Evolutionary conservation across 768 basidiomycete species (phyloP).

Genomic region (Mycena galericulata): DNA sequence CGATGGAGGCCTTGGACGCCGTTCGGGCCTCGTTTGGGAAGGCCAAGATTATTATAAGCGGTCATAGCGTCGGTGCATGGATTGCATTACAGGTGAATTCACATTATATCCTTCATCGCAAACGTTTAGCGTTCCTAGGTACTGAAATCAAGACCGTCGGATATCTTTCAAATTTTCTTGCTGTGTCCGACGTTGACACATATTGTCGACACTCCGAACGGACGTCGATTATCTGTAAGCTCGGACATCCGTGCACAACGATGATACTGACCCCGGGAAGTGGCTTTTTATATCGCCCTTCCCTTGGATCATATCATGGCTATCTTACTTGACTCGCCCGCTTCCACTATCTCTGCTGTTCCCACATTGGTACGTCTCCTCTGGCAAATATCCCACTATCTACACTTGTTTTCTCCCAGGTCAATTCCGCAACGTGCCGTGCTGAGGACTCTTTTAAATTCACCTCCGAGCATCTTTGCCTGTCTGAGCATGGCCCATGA

Average conservation of each 20-base stretch:
- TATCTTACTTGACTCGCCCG: constrained; percentile 59
- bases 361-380: constrained; percentile 49
- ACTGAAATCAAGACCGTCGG: constrained; percentile 57
- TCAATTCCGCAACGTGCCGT: constrained; percentile 59
- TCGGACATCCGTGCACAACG: too few relatives aligned
- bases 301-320: constrained; percentile 55
- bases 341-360: constrained; percentile 60
- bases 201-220: constrained; percentile 76
- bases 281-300: constrained; percentile 60
- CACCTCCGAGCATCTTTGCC: constrained; percentile 63
- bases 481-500: constrained; percentile 72
- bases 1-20: constrained; percentile 65
- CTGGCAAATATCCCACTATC: background rate
- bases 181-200: constrained; percentile 79
- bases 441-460: constrained; percentile 62
- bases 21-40: constrained; percentile 46
- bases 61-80: constrained; percentile 84
- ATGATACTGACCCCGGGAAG: constrained; percentile 47
- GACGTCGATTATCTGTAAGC: constrained; percentile 67
- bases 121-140: constrained; percentile 50
- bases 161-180: constrained; percentile 61
- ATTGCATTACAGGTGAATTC: constrained; percentile 65
- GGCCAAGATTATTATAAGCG: constrained; percentile 61
- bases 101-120: constrained; percentile 2
- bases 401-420: constrained; percentile 36